Evolutionary conservation across 352 stramenopile species (phyloP).

Genomic region (Peronospora belbahrii): DNA sequence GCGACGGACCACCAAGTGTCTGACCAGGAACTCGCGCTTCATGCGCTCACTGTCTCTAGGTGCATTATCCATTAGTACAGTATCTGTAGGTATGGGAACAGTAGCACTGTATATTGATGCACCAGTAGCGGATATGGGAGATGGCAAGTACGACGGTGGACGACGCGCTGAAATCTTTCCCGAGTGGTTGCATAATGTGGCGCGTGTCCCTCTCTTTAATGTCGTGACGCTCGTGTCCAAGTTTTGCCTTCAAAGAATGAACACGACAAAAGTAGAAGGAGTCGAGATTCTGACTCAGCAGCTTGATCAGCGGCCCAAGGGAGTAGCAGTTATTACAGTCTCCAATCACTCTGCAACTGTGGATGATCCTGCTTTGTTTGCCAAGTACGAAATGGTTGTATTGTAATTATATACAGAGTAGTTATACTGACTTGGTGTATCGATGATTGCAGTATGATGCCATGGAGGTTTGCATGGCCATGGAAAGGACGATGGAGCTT

Average conservation of each 20-base stretch:
- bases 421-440: too few relatives aligned
- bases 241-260: conserved; percentile 48
- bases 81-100: conserved; percentile 32
- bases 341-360: conserved; percentile 82
- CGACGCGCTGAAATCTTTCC: conserved; percentile 41
- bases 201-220: conserved; percentile 40
- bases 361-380: conserved; percentile 65
- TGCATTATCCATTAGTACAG: conserved; percentile 13
- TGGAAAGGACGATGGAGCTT: conserved; percentile 60
- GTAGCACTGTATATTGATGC: conserved; percentile 55
- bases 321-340: conserved; percentile 66
- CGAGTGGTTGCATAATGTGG: conserved; percentile 60
- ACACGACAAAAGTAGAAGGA: conserved; percentile 39
- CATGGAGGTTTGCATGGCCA: conserved; percentile 58
- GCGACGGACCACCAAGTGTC: conserved; percentile 14
- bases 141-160: conserved; percentile 38
- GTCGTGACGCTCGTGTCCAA: conserved; percentile 43
- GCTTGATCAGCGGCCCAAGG: conserved; percentile 35
- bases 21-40: conserved; percentile 9
- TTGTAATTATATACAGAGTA: too few relatives aligned
- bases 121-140: conserved; percentile 41
- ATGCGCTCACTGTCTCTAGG: conserved; percentile 16
- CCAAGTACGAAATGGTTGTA: conserved; percentile 35
- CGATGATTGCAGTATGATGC: conserved; percentile 66
- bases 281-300: conserved; percentile 35